Conservation (phyloP, 768 basidiomycete genomes). For the Panaeolus papilionaceus region DNA sequence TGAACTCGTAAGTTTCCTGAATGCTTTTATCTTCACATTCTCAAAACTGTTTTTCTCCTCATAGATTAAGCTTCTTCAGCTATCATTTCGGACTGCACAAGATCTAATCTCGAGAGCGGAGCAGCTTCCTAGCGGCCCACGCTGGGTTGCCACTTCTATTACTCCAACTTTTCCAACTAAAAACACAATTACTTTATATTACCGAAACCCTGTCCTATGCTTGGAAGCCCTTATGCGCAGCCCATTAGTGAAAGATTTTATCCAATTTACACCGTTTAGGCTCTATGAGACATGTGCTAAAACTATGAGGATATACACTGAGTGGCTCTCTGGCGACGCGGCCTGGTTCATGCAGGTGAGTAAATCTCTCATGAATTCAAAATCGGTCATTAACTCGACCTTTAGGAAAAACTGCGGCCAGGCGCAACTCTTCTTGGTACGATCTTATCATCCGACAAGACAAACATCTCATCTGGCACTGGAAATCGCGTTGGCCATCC, state of each 20-base stretch:
- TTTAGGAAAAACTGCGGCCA: conserved; percentile 26
- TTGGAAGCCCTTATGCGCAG: conserved; percentile 32
- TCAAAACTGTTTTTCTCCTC: conserved; percentile 22
- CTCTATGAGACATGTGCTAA: not conserved
- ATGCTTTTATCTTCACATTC: conserved; percentile 19
- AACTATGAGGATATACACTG: conserved; percentile 24
- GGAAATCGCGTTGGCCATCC: conserved; percentile 39
- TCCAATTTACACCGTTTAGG: conserved; percentile 27
- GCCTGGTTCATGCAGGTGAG: conserved; percentile 31
- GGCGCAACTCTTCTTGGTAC: conserved; percentile 37
- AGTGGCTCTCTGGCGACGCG: conserved; percentile 28
- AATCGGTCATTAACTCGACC: conserved; percentile 12
- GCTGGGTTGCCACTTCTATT: conserved; percentile 11
- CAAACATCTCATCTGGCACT: conserved; percentile 32
- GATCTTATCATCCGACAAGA: conserved; percentile 19
- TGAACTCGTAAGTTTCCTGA: conserved; percentile 27
- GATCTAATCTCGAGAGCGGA: conserved; percentile 33
- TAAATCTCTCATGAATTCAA: not conserved
- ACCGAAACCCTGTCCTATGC: conserved; percentile 35
- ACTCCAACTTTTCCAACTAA: conserved; percentile 30
- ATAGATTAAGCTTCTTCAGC: conserved; percentile 23
- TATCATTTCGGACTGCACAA: conserved; percentile 33
- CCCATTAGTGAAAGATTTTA: conserved; percentile 32
- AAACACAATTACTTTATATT: conserved; percentile 31
- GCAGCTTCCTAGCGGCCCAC: conserved; percentile 32